These are phyloP conservation scores for Gossypium gossypioides DNA, from an alignment of 441 rosid genomes.

Conservation along the genomic window DNA sequence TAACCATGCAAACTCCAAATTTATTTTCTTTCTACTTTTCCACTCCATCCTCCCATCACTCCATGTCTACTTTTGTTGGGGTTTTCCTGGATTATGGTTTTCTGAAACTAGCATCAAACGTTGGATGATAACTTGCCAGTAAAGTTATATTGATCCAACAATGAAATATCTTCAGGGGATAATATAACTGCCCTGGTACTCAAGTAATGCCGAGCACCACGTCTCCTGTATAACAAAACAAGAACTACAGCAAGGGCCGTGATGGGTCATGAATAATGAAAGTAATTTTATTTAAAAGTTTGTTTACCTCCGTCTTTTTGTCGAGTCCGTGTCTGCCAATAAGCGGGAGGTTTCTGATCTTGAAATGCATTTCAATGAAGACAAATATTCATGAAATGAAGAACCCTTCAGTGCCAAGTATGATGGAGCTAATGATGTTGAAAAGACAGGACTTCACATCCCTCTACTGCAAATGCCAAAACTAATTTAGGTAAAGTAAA, in stretches of 20 bases:
- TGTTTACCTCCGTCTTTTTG: slow-evolving; percentile 43
- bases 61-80: slow-evolving; percentile 7
- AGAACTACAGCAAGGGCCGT: background rate
- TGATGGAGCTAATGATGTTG: slow-evolving; percentile 34
- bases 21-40: too few relatives aligned
- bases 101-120: slow-evolving; percentile 1
- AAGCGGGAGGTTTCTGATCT: slow-evolving; percentile 52
- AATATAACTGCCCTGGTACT: slow-evolving; percentile 39
- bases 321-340: slow-evolving; percentile 25
- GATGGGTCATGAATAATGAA: background rate
- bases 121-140: slow-evolving; percentile 25
- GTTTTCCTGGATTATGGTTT: background rate
- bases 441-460: slow-evolving; percentile 29
- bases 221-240: slow-evolving; percentile 34
- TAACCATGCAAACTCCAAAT: too few relatives aligned
- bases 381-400: slow-evolving; percentile 59
- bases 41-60: too few relatives aligned
- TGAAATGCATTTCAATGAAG: slow-evolving; percentile 53
- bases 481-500: background rate
- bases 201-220: slow-evolving; percentile 57
- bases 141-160: slow-evolving; percentile 36
- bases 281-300: background rate
- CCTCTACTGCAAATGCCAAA: slow-evolving; percentile 29
- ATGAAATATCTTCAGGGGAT: slow-evolving; percentile 55
- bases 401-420: slow-evolving; percentile 42